Conservation (phyloP, 495 filamentous ascomycete genomes). For the Tuber melanosporum region DNA sequence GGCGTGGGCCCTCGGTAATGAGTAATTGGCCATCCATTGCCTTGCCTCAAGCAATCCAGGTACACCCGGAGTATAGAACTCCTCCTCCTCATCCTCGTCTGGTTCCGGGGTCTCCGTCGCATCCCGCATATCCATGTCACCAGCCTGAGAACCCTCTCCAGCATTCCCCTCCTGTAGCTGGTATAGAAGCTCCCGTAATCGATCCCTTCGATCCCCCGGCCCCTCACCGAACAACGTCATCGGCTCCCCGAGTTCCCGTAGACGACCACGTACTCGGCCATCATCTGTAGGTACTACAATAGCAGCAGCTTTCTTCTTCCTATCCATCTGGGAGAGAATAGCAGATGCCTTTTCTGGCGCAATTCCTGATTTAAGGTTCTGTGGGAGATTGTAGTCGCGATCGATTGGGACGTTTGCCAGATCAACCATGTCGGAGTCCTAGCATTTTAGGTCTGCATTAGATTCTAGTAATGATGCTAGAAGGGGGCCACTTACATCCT, state of each 20-base stretch:
- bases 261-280: slow-evolving; percentile 66
- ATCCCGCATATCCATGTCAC: slow-evolving; percentile 59
- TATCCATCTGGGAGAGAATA: slow-evolving; percentile 79
- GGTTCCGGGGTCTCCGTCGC: slow-evolving; percentile 42
- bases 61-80: slow-evolving; percentile 85
- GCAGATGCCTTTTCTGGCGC: slow-evolving; percentile 84
- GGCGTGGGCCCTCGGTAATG: slow-evolving; percentile 71
- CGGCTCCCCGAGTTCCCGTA: slow-evolving; percentile 82
- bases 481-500: slow-evolving; percentile 56
- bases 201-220: slow-evolving; percentile 74
- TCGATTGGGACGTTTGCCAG: slow-evolving; percentile 77
- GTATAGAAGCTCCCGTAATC: slow-evolving; percentile 75
- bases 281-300: slow-evolving; percentile 97
- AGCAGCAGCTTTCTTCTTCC: slow-evolving; percentile 77
- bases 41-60: slow-evolving; percentile 69
- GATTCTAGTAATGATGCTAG: slow-evolving; percentile 13
- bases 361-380: slow-evolving; percentile 59
- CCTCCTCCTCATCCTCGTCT: slow-evolving; percentile 64
- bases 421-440: slow-evolving; percentile 61
- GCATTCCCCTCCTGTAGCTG: slow-evolving; percentile 54
- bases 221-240: slow-evolving; percentile 95
- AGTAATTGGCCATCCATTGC: slow-evolving; percentile 75
- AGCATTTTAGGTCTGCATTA: slow-evolving; percentile 38
- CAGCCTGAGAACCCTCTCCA: slow-evolving; percentile 54
- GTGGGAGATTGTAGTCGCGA: slow-evolving; percentile 75